Percentiles rank a stretch among this genome's conserved stretches.
Conservation (phyloP, 2,329 filamentous ascomycete species). For the Colletotrichum liaoningense region DNA sequence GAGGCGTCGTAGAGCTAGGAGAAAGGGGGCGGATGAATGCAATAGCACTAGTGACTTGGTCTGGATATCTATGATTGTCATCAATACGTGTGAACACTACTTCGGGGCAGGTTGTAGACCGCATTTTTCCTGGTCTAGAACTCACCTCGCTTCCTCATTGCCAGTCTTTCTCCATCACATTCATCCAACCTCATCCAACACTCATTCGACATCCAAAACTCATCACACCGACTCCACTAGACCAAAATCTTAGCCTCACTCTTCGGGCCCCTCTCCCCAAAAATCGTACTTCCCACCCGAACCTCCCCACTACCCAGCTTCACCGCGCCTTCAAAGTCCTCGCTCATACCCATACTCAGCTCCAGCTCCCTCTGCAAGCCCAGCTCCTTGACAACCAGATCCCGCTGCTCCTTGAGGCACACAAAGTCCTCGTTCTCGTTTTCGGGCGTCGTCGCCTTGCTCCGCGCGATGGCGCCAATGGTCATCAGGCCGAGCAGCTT, state of each 20-base stretch:
- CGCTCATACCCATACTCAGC: slow-evolving; percentile 98
- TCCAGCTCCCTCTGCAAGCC: slow-evolving; percentile 71
- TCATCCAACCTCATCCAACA: no score
- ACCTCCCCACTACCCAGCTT: slow-evolving; percentile 88
- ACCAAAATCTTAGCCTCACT: slow-evolving; percentile 78
- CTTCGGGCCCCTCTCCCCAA: slow-evolving; percentile 84
- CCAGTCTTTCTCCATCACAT: neutral
- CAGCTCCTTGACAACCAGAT: slow-evolving; percentile 71
- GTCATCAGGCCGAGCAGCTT: slow-evolving; percentile 91
- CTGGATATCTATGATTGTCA: neutral
- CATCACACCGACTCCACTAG: slow-evolving; percentile 38
- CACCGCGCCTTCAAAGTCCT: slow-evolving; percentile 93
- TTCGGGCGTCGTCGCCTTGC: slow-evolving; percentile 76
- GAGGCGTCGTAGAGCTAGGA: neutral
- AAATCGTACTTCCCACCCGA: slow-evolving; percentile 92
- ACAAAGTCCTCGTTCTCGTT: slow-evolving; percentile 94
- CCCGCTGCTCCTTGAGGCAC: slow-evolving; percentile 74
- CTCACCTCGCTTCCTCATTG: neutral
- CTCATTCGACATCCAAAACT: neutral
- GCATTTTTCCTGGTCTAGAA: neutral
- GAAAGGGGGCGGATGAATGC: neutral
- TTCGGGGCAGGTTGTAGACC: neutral
- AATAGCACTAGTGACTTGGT: neutral
- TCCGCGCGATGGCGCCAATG: slow-evolving; percentile 92
- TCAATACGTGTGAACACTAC: neutral